phyloP scores from a whole-genome alignment of 2,329 filamentous ascomycete species.

The Zymoseptoria pseudotritici region DNA sequence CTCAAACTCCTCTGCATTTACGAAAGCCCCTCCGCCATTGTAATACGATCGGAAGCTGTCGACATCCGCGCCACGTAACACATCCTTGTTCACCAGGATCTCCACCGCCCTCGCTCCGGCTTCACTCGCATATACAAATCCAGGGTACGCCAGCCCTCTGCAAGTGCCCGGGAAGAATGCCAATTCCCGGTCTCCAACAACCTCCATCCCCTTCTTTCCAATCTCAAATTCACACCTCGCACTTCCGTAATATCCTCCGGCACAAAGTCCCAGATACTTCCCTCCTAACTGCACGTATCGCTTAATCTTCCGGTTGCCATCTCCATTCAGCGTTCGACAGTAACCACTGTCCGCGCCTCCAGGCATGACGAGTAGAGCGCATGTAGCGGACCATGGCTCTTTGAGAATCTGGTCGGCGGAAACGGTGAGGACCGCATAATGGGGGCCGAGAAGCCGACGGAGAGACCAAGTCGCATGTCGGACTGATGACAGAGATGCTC shows the following conservation, averaged over 20 bases:
- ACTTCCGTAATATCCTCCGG: slow-evolving; percentile 85
- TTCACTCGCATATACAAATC: slow-evolving; percentile 88
- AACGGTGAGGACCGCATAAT: slow-evolving; percentile 88
- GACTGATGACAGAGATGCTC: slow-evolving; percentile 80
- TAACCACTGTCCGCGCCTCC: slow-evolving; percentile 93
- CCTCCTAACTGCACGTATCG: slow-evolving; percentile 83
- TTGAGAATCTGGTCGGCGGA: slow-evolving; percentile 71
- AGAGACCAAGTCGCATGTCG: slow-evolving; percentile 83
- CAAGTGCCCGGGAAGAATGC: slow-evolving; percentile 82
- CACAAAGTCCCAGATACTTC: slow-evolving; percentile 83
- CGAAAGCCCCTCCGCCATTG: slow-evolving; percentile 91
- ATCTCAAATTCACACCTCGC: slow-evolving; percentile 85
- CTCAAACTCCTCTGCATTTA: slow-evolving; percentile 60
- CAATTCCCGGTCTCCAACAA: slow-evolving; percentile 76
- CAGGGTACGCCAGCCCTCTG: slow-evolving; percentile 76
- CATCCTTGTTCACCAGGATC: slow-evolving; percentile 56
- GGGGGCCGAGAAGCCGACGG: slow-evolving; percentile 74
- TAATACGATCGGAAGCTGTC: slow-evolving; percentile 71
- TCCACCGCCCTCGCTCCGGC: slow-evolving; percentile 67
- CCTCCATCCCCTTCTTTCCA: slow-evolving; percentile 71
- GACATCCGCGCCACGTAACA: slow-evolving; percentile 47
- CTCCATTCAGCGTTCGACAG: slow-evolving; percentile 77
- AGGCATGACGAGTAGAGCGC: slow-evolving; percentile 82
- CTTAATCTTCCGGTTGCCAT: slow-evolving; percentile 74
- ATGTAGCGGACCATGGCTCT: slow-evolving; percentile 84